Evolutionary conservation across 202 grass and related monocot genomes (phyloP).

Genomic region (Eragrostis tef): DNA sequence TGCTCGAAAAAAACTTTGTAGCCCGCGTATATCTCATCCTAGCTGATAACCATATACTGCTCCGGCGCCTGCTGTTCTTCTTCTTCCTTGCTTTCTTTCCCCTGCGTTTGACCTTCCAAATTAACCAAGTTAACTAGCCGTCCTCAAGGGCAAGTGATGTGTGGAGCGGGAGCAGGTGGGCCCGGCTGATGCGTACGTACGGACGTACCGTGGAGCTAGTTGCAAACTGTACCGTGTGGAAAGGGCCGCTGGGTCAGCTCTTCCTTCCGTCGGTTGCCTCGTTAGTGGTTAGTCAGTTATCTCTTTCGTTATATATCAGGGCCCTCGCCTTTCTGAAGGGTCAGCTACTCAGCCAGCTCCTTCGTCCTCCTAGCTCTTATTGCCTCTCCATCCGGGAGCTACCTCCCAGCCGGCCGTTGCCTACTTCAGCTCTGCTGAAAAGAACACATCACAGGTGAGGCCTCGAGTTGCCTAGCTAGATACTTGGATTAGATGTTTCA

Average conservation of each 20-base stretch:
- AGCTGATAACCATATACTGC: not conserved
- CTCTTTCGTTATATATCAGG: conserved; percentile 41
- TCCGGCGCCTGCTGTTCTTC: not conserved
- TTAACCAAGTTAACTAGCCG: conserved; percentile 23
- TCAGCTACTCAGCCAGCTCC: conserved; percentile 23
- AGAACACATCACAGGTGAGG: conserved; percentile 28
- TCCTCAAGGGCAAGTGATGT: not conserved
- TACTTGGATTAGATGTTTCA: not conserved
- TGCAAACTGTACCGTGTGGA: conserved; percentile 20
- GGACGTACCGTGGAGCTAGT: conserved; percentile 40
- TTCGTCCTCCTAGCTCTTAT: not conserved
- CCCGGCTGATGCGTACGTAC: conserved; percentile 30
- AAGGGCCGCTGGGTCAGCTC: conserved; percentile 34
- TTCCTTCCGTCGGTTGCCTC: not conserved
- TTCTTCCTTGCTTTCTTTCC: not conserved
- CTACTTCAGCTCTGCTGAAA: not conserved
- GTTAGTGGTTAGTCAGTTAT: not conserved
- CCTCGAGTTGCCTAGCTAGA: not conserved
- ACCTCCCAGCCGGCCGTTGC: not conserved
- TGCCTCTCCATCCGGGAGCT: not conserved
- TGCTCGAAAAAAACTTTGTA: too few species aligned
- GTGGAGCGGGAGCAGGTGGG: not conserved
- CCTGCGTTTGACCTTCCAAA: conserved; percentile 33
- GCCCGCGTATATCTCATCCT: not conserved
- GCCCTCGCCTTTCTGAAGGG: conserved; percentile 1